Percentiles rank a stretch among this genome's conserved stretches.
phyloP scores from a whole-genome alignment of 2,329 filamentous ascomycete genomes.

The Talaromyces albobiverticillius region DNA sequence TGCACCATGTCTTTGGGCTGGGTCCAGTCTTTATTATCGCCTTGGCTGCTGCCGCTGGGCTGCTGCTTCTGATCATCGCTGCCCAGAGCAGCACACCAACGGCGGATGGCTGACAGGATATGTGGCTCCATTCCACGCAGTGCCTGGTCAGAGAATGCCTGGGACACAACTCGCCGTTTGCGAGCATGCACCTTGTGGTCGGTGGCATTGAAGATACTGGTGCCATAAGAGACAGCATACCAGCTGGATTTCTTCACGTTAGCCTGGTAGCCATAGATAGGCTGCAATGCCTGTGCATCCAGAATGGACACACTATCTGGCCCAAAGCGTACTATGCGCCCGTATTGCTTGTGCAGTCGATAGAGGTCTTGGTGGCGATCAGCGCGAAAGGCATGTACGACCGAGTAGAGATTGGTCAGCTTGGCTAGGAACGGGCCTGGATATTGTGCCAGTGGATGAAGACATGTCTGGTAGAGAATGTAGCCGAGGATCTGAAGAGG shows the following conservation, averaged over 20 bases:
- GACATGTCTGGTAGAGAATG: background rate
- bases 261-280: background rate
- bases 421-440: constrained; percentile 64
- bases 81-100: background rate
- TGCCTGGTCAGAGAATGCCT: background rate
- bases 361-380: background rate
- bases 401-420: constrained; percentile 50
- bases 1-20: background rate
- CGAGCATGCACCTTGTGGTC: background rate
- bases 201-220: background rate
- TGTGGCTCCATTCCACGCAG: background rate
- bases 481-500: background rate
- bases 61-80: background rate
- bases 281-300: background rate
- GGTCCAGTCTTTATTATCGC: background rate
- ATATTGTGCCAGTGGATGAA: constrained; percentile 63
- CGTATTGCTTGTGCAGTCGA: background rate
- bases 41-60: no score
- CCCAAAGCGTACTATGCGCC: background rate
- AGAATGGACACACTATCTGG: background rate
- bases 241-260: background rate
- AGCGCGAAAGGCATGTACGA: background rate
- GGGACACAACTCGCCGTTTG: background rate
- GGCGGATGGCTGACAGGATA: background rate
- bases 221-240: background rate